Evolutionary conservation across 2,329 filamentous ascomycete species (phyloP).

Genomic region (Apiospora phragmitis): DNA sequence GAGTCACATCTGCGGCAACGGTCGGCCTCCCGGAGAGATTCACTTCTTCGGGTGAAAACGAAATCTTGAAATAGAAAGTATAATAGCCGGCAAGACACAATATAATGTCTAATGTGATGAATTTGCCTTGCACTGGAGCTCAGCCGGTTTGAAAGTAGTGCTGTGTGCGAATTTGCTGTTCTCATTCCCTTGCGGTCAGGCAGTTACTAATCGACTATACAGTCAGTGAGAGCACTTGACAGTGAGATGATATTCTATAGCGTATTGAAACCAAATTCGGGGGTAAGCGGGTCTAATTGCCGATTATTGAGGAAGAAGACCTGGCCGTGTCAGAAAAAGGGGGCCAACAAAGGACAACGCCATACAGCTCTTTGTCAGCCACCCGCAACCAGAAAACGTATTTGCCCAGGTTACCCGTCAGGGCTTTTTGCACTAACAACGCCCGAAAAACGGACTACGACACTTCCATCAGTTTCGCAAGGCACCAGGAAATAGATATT

Average conservation of each 20-base stretch:
- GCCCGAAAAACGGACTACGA: not conserved
- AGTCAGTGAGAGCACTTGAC: not conserved
- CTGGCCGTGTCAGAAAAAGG: not conserved
- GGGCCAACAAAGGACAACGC: not conserved
- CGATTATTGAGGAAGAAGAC: not conserved
- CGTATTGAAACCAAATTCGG: not conserved
- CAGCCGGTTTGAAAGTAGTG: not conserved
- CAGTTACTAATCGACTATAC: not conserved
- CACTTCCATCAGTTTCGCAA: not conserved
- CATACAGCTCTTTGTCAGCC: not conserved
- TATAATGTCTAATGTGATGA: not conserved
- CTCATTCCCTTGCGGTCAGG: not conserved
- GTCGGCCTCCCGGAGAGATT: not conserved
- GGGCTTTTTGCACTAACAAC: not conserved
- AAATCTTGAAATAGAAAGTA: not conserved
- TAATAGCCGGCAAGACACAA: not conserved
- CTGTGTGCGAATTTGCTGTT: not conserved
- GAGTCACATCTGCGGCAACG: constrained; percentile 4
- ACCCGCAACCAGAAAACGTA: not conserved
- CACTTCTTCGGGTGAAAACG: not conserved
- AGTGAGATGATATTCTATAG: not conserved
- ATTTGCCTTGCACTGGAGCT: not conserved
- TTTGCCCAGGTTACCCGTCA: not conserved
- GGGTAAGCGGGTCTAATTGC: not conserved
- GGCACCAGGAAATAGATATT: not conserved